These are phyloP conservation scores for Onygenales sp. DNA, from an alignment of 2,329 filamentous ascomycete species.

Conservation along the genomic window DNA sequence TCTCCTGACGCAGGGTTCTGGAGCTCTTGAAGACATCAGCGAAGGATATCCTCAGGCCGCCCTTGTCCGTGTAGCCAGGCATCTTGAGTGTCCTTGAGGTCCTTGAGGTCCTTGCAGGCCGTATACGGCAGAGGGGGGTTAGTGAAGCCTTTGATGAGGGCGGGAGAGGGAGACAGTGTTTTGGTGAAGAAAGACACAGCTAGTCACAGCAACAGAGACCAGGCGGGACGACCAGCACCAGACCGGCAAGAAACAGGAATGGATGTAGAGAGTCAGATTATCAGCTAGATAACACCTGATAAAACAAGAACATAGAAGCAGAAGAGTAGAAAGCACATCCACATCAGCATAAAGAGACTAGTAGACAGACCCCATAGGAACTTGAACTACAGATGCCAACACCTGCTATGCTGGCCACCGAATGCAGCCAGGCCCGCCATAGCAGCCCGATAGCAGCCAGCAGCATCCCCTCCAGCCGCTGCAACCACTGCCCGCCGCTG, in stretches of 20 bases:
- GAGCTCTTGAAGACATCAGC: slow-evolving; percentile 16
- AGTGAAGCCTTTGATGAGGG: not conserved
- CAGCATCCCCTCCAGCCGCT: too few relatives aligned
- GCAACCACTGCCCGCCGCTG: too few relatives aligned
- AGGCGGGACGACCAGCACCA: not conserved
- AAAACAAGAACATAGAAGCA: not conserved
- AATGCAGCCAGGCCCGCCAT: too few relatives aligned
- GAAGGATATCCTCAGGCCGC: slow-evolving; percentile 11
- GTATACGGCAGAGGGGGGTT: too few relatives aligned
- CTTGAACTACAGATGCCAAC: too few relatives aligned
- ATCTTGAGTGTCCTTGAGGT: slow-evolving; percentile 1
- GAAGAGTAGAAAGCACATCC: not conserved
- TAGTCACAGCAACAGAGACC: slow-evolving; percentile 1
- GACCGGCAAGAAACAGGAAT: not conserved
- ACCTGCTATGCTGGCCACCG: too few relatives aligned
- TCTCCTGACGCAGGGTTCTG: slow-evolving; percentile 12
- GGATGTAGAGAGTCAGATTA: not conserved
- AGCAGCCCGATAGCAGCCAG: too few relatives aligned
- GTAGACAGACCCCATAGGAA: too few relatives aligned
- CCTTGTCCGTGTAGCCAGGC: slow-evolving; percentile 2
- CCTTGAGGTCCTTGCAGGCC: not conserved
- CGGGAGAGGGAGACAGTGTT: not conserved
- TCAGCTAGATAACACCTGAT: not conserved
- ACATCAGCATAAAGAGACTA: too few relatives aligned
- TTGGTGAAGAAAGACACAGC: not conserved